phyloP scores from a whole-genome alignment of 495 filamentous ascomycete species.

The Talaromyces adpressus region DNA sequence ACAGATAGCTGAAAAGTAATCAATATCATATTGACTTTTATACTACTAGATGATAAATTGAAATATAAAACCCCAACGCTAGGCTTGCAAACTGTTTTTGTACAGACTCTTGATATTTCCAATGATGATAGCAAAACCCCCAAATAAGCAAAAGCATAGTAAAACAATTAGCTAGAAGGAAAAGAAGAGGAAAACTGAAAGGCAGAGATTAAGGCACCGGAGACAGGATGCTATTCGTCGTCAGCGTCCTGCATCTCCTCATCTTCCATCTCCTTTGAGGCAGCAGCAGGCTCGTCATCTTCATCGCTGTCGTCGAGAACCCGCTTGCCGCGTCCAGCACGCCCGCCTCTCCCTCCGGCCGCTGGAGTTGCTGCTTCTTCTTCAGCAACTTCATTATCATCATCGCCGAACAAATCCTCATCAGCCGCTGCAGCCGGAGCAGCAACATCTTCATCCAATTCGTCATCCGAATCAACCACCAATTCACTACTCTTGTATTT shows the following conservation, averaged over 20 bases:
- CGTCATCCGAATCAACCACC: constrained; percentile 64
- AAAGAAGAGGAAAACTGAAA: neutral
- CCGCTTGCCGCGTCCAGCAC: constrained; percentile 27
- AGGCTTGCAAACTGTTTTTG: constrained; percentile 2
- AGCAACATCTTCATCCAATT: constrained; percentile 29
- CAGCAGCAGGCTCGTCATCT: constrained; percentile 12
- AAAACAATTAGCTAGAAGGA: neutral
- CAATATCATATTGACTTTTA: neutral
- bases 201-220: neutral
- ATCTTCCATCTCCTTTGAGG: constrained; percentile 13
- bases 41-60: neutral
- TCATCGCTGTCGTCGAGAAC: constrained; percentile 41
- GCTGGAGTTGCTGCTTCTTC: constrained; percentile 19
- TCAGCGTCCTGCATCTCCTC: constrained; percentile 18
- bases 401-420: constrained; percentile 10
- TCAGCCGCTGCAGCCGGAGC: constrained; percentile 25
- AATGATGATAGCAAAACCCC: neutral
- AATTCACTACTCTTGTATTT: constrained; percentile 80
- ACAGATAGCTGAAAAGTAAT: neutral
- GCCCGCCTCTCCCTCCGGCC: constrained; percentile 26
- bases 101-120: neutral
- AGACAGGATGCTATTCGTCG: constrained; percentile 5
- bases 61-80: constrained; percentile 2
- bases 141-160: neutral
- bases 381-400: constrained; percentile 24